phyloP scores from a whole-genome alignment of 208 protist genomes.

The Trypanosoma grayi region DNA sequence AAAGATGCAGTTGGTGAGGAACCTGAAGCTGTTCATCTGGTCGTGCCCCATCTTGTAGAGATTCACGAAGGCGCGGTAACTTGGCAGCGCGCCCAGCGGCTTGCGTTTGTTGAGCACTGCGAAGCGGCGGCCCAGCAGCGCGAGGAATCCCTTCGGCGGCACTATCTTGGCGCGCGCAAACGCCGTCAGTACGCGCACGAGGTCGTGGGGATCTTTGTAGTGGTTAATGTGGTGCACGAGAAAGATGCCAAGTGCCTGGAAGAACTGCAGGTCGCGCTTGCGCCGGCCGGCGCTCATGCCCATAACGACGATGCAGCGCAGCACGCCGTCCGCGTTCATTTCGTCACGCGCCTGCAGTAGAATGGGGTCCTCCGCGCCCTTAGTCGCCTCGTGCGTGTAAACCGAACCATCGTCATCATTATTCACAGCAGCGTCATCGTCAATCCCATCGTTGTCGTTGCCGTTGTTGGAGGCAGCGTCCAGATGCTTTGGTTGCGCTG shows the following conservation, averaged over 20 bases:
- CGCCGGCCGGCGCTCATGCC: slow-evolving; percentile 63
- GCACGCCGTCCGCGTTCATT: slow-evolving; percentile 39
- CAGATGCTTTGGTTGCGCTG: neutral
- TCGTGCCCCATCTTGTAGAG: slow-evolving; percentile 63
- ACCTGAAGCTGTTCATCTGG: slow-evolving; percentile 72
- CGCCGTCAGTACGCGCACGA: slow-evolving; percentile 68
- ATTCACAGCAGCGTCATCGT: neutral
- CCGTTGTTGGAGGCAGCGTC: too few species aligned
- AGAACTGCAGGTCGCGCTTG: slow-evolving; percentile 76
- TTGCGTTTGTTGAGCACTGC: slow-evolving; percentile 59
- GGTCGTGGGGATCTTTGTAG: slow-evolving; percentile 56
- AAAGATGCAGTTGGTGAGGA: slow-evolving; percentile 65
- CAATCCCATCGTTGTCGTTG: neutral
- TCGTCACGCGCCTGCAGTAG: slow-evolving; percentile 37
- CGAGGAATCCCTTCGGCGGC: slow-evolving; percentile 59
- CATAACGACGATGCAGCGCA: slow-evolving; percentile 60
- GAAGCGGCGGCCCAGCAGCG: slow-evolving; percentile 53
- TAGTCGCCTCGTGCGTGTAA: slow-evolving; percentile 12
- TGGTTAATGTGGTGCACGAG: slow-evolving; percentile 60
- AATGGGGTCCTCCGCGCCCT: slow-evolving; percentile 25
- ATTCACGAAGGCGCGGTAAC: slow-evolving; percentile 68
- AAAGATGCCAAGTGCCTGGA: slow-evolving; percentile 61
- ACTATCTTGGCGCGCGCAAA: slow-evolving; percentile 73
- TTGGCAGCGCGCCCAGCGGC: slow-evolving; percentile 45
- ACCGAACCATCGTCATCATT: slow-evolving; percentile 11